Base-by-base conservation (phyloP, 371 early-diverging fungal species). In the Lichtheimia corymbifera region DNA sequence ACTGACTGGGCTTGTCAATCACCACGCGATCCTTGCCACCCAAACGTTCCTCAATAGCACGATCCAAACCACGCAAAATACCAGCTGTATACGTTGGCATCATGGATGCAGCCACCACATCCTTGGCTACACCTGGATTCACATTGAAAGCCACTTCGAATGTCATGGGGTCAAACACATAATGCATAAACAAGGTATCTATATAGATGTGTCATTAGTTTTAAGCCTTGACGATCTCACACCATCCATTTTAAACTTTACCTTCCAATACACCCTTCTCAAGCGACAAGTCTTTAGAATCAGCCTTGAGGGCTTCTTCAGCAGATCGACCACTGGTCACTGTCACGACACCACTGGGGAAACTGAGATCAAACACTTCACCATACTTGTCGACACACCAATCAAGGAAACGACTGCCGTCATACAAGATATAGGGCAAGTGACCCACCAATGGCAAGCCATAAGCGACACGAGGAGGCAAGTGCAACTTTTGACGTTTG, bases 331-430 rank as follows among this genome's bases (percentile, higher is more conserved):
- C 75, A 14, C 52, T 61, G 1, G 68, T 50, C 3, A 74, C 70
- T 2, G 75, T 77, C 11, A 70, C 28, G 0, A 30, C 53, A 5
- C 67, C 44, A 12, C 75, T 71, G 7, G 66, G 17, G 2, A 72
- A 6, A 3, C 61, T 53, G 11, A 77, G 17, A 25, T 66, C 70
- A 28, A 61, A 77, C 17, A 72, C 44, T 27, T 77, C 75, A 13
- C 74, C 77, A 42, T 77, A 74, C 4, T 52, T 72, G 9, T 28
- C n/a, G 11, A 49, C 47, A 30, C 77, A 77, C 71, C 72, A 74
- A 47, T 77, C 73, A 2, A 74, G 22, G 56, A 77, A 77, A 18
- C 64, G 58, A 13, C 59, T 42, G 15, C 66, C 27, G 9, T 61
- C 58, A n/a, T 51, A 24, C 14, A 65, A 43, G 18, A 74, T 13